phyloP scores from a whole-genome alignment of 2,329 filamentous ascomycete genomes.

The Arthrobotrys iridis region DNA sequence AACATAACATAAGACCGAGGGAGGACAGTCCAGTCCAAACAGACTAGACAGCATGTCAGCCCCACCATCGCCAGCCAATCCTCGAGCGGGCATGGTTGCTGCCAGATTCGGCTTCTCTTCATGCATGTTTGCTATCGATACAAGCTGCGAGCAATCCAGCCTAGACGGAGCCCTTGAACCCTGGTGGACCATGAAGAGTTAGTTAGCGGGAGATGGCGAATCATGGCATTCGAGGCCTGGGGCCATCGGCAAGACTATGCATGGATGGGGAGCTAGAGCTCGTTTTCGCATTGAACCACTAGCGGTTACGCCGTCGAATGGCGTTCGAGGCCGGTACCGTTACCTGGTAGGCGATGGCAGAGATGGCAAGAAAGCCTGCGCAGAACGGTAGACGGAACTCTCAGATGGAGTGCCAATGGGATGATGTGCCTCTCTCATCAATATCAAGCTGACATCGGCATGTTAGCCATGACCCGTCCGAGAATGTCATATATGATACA shows the following conservation, averaged over 20 bases:
- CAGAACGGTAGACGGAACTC: conserved; percentile 23
- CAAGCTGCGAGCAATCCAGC: conserved; percentile 24
- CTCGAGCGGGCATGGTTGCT: conserved; percentile 18
- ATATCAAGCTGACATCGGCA: conserved; percentile 16
- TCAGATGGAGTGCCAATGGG: conserved; percentile 40
- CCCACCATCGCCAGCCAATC: conserved; percentile 48
- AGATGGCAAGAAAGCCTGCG: conserved; percentile 27
- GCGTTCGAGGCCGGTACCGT: conserved; percentile 38
- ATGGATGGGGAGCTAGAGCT: conserved; percentile 33
- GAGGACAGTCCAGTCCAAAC: conserved; percentile 10
- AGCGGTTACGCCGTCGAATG: conserved; percentile 50
- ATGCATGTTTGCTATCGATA: conserved; percentile 53
- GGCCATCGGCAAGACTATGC: conserved; percentile 42
- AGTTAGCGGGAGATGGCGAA: conserved; percentile 52
- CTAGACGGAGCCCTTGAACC: conserved; percentile 35
- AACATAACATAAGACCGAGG: not conserved
- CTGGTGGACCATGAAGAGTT: conserved; percentile 30
- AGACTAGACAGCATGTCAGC: conserved; percentile 48
- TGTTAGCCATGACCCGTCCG: not conserved
- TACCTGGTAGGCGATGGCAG: conserved; percentile 53
- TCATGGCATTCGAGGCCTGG: conserved; percentile 28
- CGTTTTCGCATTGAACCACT: conserved; percentile 40
- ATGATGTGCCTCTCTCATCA: conserved; percentile 44
- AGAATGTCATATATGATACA: not conserved
- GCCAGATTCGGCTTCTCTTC: conserved; percentile 27